Evolutionary conservation across 345 rosid species (phyloP), one percentile per base, ranked within the genome.

Genomic region (Stellera chamaejasme): DNA sequence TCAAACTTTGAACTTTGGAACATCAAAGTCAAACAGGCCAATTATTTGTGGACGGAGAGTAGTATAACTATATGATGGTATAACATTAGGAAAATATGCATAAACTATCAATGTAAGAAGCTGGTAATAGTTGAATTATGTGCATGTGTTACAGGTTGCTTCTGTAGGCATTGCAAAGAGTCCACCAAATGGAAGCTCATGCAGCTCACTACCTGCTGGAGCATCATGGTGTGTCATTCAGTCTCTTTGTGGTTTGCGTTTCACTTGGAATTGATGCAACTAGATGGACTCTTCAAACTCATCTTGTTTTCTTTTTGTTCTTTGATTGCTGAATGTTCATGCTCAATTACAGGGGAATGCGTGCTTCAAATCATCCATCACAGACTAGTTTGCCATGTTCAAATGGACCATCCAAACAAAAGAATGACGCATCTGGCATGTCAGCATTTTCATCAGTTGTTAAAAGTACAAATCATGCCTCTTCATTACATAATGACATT

Each of bases 181-280:
- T 68, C 79, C 84, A 23, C 84, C 92, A 61, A 77, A 77, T 72
- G 86, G 83, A 68, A 80, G 77, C 71, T 54, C 75, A 48, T 60
- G 73, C 55, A 78, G 79, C 77, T 68, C 88, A 46, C 95, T 91
- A 59, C 98, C 98, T 68, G 86, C 90, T 47, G 95, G 90, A 56
- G 90, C 96, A 5, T 78, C 98, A 62, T 91, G 96, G 98, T 88
- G 81, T 63, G 69, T 49, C 45, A 43, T 56, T 51, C 69, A 26
- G 49, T 50, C 53, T 45, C 13, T 25, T n/a, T 43, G 4, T 13
- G 16, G 13, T 13, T 47, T 47, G 43, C 54, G 0, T 53, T 2
- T 27, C 3, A 2, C 9, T 0, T 2, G 39, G 3, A 32, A 3
- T 32, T 32, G 39, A 32, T 32, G 39, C 39, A 32, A 32, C 9